Base-by-base conservation (phyloP, 306 rosid genomes). In the Acmispon strigosus region DNA sequence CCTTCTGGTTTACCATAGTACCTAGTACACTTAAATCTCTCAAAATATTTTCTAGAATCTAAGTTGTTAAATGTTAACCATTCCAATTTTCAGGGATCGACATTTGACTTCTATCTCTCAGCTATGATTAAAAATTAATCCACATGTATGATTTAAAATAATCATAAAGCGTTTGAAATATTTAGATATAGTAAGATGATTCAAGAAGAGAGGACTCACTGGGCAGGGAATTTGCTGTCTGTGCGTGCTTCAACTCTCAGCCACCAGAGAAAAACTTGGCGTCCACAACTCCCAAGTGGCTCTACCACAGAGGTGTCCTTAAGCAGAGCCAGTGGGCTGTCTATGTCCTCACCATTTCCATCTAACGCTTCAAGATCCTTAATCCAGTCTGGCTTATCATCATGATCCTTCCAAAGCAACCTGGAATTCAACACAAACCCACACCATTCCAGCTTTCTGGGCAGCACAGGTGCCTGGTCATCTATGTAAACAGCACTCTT, bases 211-310 rank as follows among this genome's bases (percentile, higher is more conserved):
- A 76, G n/a, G 69, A 78, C 84, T 77, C 63, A 90, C 98, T 89
- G 89, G 62, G 91, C 72, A 80, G 98, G 98, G 62, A 94, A 94
- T 83, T 90, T 94, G 90, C 98, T 94, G 81, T 92, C 97, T 3
- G 86, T 76, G 50, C 97, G 97, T 49, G 96, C 97, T 87, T 89
- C 96, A 75, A 89, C 97, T 4, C 97, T 89, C 24, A 92, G 84
- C 97, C 96, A 92, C 96, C 96, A 92, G 16, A 92, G 80, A 81
- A 92, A 79, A 72, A 89, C 85, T 54, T 86, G 93, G 68, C 96
- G 92, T 37, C 97, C 97, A 74, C 97, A 92, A 78, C 75, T 86
- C 70, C 97, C 97, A 42, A 92, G 94, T 27, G 96, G 97, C 80
- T 89, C 97, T 32, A 92, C 89, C 89, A 85, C 70, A 15, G 89